phyloP scores from a whole-genome alignment of 1,284 basidiomycete genomes.

The Cryptococcus sp. region DNA sequence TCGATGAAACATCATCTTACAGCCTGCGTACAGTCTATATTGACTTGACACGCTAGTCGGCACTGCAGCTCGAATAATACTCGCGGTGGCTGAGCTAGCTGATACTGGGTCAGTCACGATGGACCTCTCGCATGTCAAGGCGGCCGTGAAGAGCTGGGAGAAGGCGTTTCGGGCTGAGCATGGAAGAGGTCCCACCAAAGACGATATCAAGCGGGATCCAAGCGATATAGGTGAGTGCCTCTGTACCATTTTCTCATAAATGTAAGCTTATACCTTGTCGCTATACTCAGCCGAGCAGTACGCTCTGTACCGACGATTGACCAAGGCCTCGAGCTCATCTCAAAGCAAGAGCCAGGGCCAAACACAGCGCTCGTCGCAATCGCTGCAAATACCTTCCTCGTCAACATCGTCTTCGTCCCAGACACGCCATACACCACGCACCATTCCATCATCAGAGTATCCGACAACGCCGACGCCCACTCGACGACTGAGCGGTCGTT shows the following conservation, averaged over 20 bases:
- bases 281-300: constrained; percentile 73
- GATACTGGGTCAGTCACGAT: constrained; percentile 9
- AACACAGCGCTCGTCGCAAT: constrained; percentile 6
- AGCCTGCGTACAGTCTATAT: no score
- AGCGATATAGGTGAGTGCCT: constrained; percentile 64
- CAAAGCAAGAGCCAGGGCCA: not conserved
- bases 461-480: constrained; percentile 41
- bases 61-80: no score
- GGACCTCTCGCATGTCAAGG: constrained; percentile 59
- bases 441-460: constrained; percentile 21
- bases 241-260: not conserved
- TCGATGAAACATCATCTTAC: no score
- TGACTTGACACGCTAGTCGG: no score
- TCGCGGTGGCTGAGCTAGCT: not conserved
- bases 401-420: constrained; percentile 15
- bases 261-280: not conserved
- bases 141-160: constrained; percentile 82
- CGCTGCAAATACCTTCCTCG: constrained; percentile 12
- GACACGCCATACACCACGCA: constrained; percentile 22
- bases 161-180: constrained; percentile 66
- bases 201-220: constrained; percentile 72
- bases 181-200: constrained; percentile 66
- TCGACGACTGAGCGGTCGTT: not conserved
- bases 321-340: constrained; percentile 55
- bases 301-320: constrained; percentile 75